Evolutionary conservation across 257 asterid genomes (phyloP), one percentile per base, ranked within the genome.

Genomic region (Dorcoceras hygrometricum): DNA sequence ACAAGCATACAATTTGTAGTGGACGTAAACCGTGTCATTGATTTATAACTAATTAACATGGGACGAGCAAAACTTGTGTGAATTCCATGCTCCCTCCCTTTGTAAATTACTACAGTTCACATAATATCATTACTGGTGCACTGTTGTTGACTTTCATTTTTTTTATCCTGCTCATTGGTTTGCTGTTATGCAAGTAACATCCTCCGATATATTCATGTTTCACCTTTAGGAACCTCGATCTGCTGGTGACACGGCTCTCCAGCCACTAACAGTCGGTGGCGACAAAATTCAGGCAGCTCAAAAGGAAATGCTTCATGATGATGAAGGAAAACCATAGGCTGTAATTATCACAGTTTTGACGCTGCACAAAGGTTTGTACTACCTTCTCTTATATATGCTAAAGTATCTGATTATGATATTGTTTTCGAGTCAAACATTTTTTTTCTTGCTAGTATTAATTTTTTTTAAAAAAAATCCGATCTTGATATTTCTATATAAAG

Each of bases 151-250:
- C 4, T 43, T 43, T 9, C 46, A 11, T 34, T 34, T 43, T 43
- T 43, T n/a, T 12, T 43, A 5, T 3, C 19, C 51, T 43, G n/a
- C 29, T 22, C 12, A 29, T 55, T 62, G n/a, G 19, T 28, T 31
- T 46, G 23, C 27, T 7, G 22, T 36, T 11, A 12, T 36, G 34
- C 57, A 12, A 12, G 34, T 32, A 24, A 26, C 27, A 65, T n/a
- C n/a, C 22, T 60, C 24, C 5, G 46, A 46, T 71, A 27, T 36
- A 54, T 65, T 32, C 10, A 56, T 69, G 62, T 8, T 31, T 28
- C 26, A 46, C 11, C n/a, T 68, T 25, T 83, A 91, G 96, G 98
- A 89, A 48, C 83, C 87, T 63, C 93, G 96, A 56, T 63, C 82
- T 9, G 66, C 64, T 68, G 86, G 82, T 12, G 91, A 85, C 57